Conservation (phyloP, 441 rosid species). For the Syzygium malaccense region DNA sequence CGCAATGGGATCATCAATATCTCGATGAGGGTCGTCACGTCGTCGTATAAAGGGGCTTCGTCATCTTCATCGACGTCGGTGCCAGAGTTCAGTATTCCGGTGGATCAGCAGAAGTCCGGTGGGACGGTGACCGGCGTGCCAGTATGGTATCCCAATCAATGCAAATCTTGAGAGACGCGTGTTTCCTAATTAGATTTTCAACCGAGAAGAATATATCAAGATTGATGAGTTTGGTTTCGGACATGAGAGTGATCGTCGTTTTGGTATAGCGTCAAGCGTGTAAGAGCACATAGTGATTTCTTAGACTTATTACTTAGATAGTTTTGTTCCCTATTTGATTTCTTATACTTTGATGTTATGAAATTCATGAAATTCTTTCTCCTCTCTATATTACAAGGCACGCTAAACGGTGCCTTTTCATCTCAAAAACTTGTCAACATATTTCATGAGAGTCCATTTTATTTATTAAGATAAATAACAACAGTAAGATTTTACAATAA, state of each 20-base stretch:
- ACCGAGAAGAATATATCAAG: neutral
- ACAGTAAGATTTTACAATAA: neutral
- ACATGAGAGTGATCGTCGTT: too few relatives aligned
- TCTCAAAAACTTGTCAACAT: neutral
- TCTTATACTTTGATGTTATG: neutral
- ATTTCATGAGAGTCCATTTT: neutral
- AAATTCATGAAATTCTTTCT: neutral
- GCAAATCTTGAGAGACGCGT: neutral
- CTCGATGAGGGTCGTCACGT: constrained; percentile 31
- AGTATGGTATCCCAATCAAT: constrained; percentile 2
- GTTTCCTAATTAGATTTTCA: neutral
- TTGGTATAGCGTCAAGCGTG: too few relatives aligned
- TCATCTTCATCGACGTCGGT: neutral
- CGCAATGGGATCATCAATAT: constrained; percentile 59
- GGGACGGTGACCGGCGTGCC: constrained; percentile 15
- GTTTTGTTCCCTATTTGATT: too few relatives aligned
- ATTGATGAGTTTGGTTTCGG: neutral
- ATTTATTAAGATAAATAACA: neutral
- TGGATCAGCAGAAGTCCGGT: neutral
- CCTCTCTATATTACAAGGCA: neutral
- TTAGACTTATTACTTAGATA: too few relatives aligned
- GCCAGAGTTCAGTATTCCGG: constrained; percentile 10
- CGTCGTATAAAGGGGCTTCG: neutral
- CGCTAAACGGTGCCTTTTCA: neutral
- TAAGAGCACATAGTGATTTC: too few relatives aligned